Evolutionary conservation across 2,329 filamentous ascomycete genomes (phyloP).

Genomic region (Blastomyces gilchristii): DNA sequence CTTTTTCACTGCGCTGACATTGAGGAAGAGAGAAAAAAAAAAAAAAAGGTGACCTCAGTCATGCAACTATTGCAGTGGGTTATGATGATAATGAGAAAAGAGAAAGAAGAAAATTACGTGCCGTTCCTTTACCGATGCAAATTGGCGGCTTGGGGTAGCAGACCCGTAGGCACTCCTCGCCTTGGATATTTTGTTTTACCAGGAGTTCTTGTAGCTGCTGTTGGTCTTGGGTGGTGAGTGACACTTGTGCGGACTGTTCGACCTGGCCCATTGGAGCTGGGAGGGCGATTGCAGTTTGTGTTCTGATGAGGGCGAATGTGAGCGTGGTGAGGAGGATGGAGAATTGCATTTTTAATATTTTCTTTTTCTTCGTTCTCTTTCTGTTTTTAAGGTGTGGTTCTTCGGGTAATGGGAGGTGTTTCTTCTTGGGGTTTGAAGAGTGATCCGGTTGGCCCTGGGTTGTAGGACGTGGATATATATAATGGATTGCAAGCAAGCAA

Average conservation of each 20-base stretch:
- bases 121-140: not conserved
- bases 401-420: not conserved
- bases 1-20: not conserved
- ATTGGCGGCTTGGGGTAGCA: not conserved
- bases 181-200: not conserved
- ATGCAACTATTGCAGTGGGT: too few relatives aligned
- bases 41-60: too few relatives aligned
- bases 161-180: not conserved
- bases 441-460: not conserved
- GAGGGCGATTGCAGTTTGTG: not conserved
- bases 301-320: not conserved
- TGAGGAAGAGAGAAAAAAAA: not conserved
- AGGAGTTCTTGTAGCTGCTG: not conserved
- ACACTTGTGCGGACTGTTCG: not conserved
- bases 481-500: not conserved
- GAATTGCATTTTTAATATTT: not conserved
- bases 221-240: not conserved
- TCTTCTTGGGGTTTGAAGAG: not conserved
- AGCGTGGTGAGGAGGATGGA: not conserved
- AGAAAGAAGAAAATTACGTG: not conserved
- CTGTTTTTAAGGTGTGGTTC: not conserved
- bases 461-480: not conserved
- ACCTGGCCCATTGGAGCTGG: not conserved
- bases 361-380: not conserved
- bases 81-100: not conserved